phyloP scores from a whole-genome alignment of 2,329 filamentous ascomycete genomes.

The Stemphylium beticola region DNA sequence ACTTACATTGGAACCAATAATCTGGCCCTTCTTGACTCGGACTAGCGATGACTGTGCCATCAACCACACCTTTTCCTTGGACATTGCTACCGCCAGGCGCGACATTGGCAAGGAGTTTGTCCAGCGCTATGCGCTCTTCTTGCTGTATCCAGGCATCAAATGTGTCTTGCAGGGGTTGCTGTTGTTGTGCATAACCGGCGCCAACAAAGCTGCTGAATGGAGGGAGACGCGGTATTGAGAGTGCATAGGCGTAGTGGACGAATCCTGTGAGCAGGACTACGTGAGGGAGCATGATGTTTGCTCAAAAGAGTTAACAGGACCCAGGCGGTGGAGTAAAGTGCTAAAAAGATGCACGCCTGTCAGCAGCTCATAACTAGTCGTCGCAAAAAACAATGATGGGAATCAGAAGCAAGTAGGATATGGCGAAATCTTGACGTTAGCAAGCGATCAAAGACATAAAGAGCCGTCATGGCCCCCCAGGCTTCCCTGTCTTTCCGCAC shows the following conservation, averaged over 20 bases:
- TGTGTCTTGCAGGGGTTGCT: conserved; percentile 37
- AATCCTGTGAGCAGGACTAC: conserved; percentile 12
- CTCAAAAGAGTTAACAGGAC: not conserved
- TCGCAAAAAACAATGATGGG: not conserved
- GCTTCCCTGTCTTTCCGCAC: not conserved
- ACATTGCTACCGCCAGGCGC: conserved; percentile 51
- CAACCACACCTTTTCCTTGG: conserved; percentile 39
- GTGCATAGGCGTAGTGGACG: conserved; percentile 28
- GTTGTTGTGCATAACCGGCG: conserved; percentile 25
- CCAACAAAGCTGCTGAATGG: conserved; percentile 23
- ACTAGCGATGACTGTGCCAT: conserved; percentile 53
- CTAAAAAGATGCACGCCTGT: not conserved
- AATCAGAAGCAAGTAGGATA: not conserved
- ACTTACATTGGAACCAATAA: conserved; percentile 54
- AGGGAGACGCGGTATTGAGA: conserved; percentile 38
- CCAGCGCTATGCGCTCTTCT: conserved; percentile 45
- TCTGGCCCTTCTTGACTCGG: conserved; percentile 50
- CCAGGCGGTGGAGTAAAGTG: not conserved
- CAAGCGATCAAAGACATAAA: conserved; percentile 7
- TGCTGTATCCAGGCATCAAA: conserved; percentile 47
- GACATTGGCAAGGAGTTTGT: conserved; percentile 52
- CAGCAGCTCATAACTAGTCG: conserved; percentile 3
- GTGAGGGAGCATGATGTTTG: conserved; percentile 14
- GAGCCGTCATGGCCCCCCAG: conserved; percentile 1
- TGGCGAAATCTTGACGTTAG: conserved; percentile 1